Conservation (phyloP, 257 asterid species). For the Euphrasia confusa region DNA sequence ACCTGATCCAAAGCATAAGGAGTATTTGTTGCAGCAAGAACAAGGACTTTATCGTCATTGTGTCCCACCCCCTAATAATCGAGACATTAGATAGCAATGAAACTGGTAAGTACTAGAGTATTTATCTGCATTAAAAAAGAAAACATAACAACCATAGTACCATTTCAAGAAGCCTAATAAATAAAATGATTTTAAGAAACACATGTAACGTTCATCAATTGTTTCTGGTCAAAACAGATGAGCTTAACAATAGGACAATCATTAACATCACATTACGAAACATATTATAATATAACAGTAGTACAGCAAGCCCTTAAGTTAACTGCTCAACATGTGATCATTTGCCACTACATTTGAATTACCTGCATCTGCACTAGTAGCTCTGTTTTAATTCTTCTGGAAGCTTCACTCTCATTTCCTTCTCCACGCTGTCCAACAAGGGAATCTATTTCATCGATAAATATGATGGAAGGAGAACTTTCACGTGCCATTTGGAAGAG, state of each 20-base stretch:
- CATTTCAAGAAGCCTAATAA: not conserved
- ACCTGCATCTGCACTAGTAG: slow-evolving; percentile 99
- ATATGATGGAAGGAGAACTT: slow-evolving; percentile 92
- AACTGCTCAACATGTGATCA: not conserved
- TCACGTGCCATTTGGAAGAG: slow-evolving; percentile 99
- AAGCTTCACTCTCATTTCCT: slow-evolving; percentile 99
- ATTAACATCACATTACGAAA: not conserved
- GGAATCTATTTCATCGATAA: slow-evolving; percentile 93
- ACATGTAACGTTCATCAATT: not conserved
- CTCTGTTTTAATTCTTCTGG: slow-evolving; percentile 95
- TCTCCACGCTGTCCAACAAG: slow-evolving; percentile 97
- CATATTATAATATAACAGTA: not conserved
- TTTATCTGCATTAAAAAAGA: slow-evolving; percentile 9
- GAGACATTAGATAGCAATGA: slow-evolving; percentile 19
- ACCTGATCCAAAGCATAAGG: slow-evolving; percentile 99
- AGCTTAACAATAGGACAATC: not conserved
- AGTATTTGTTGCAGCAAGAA: slow-evolving; percentile 97
- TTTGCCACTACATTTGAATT: slow-evolving; percentile 18
- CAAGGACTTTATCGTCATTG: slow-evolving; percentile 98
- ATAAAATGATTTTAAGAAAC: not conserved
- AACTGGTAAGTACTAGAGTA: slow-evolving; percentile 15
- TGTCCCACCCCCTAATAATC: slow-evolving; percentile 82
- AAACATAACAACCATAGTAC: not conserved
- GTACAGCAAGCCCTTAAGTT: not conserved
- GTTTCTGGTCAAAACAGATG: not conserved